Evolutionary conservation across 2,329 filamentous ascomycete genomes (phyloP).

Genomic region (Ceratocystis harringtonii): DNA sequence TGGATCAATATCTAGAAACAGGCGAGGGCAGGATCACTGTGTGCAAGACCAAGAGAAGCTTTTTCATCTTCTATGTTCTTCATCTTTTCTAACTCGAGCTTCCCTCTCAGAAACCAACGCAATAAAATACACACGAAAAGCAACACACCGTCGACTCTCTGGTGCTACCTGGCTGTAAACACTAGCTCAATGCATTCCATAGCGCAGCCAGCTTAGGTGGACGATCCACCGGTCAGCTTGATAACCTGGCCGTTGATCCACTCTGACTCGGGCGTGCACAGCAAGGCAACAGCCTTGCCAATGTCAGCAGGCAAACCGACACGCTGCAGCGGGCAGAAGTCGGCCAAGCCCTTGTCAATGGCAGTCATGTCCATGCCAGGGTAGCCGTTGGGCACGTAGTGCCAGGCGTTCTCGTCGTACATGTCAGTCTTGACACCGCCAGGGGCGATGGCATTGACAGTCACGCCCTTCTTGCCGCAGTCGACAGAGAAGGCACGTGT

Average conservation of each 20-base stretch:
- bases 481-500: slow-evolving; percentile 57
- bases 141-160: neutral
- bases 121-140: neutral
- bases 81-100: neutral
- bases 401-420: slow-evolving; percentile 56
- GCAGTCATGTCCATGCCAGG: slow-evolving; percentile 36
- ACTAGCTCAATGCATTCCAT: neutral
- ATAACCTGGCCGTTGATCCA: slow-evolving; percentile 44
- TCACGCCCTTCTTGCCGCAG: slow-evolving; percentile 52
- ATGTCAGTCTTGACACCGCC: slow-evolving; percentile 64
- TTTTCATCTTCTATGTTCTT: neutral
- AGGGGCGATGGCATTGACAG: slow-evolving; percentile 57
- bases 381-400: slow-evolving; percentile 44
- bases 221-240: slow-evolving; percentile 27
- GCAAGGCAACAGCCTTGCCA: slow-evolving; percentile 40
- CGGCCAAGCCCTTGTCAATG: slow-evolving; percentile 40
- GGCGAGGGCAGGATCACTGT: neutral
- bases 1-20: slow-evolving; percentile 7
- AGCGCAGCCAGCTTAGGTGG: slow-evolving; percentile 20
- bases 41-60: neutral
- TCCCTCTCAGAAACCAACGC: neutral
- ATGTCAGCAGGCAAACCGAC: slow-evolving; percentile 44
- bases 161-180: neutral
- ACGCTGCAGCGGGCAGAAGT: slow-evolving; percentile 43
- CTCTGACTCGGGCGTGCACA: slow-evolving; percentile 43